phyloP scores from a whole-genome alignment of 495 filamentous ascomycete species.

The Hapsidospora chrysogenum region DNA sequence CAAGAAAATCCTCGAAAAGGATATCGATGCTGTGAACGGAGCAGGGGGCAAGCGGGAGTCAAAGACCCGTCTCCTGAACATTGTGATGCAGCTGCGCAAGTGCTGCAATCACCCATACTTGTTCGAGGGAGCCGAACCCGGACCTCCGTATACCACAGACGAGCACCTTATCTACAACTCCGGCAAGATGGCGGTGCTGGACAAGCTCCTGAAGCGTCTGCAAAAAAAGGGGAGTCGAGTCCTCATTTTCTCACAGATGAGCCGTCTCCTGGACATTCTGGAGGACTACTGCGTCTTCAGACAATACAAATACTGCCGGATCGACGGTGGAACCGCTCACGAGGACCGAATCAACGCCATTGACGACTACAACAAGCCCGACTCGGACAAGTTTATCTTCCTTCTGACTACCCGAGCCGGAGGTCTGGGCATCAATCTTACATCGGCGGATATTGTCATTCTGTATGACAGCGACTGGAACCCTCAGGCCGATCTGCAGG shows the following conservation, averaged over 20 bases:
- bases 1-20: slow-evolving; percentile 95
- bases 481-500: slow-evolving; percentile 93
- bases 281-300: slow-evolving; percentile 98
- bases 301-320: slow-evolving; percentile 89
- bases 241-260: slow-evolving; percentile 99
- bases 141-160: slow-evolving; percentile 94
- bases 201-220: slow-evolving; percentile 77
- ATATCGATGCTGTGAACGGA: slow-evolving; percentile 97
- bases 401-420: slow-evolving; percentile 93
- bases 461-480: slow-evolving; percentile 99
- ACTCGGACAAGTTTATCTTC: slow-evolving; percentile 94
- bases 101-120: slow-evolving; percentile 99
- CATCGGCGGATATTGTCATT: slow-evolving; percentile 86
- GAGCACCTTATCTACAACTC: slow-evolving; percentile 89
- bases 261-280: slow-evolving; percentile 86
- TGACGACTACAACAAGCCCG: slow-evolving; percentile 93
- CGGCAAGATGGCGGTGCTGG: slow-evolving; percentile 94
- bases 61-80: slow-evolving; percentile 98
- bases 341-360: slow-evolving; percentile 96
- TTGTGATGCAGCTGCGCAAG: slow-evolving; percentile 98
- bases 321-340: slow-evolving; percentile 92
- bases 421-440: slow-evolving; percentile 97
- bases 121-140: slow-evolving; percentile 94
- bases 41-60: slow-evolving; percentile 92
- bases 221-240: slow-evolving; percentile 76